Base-by-base conservation (phyloP, 371 early-diverging fungal species). In the Mortierella sp. region DNA sequence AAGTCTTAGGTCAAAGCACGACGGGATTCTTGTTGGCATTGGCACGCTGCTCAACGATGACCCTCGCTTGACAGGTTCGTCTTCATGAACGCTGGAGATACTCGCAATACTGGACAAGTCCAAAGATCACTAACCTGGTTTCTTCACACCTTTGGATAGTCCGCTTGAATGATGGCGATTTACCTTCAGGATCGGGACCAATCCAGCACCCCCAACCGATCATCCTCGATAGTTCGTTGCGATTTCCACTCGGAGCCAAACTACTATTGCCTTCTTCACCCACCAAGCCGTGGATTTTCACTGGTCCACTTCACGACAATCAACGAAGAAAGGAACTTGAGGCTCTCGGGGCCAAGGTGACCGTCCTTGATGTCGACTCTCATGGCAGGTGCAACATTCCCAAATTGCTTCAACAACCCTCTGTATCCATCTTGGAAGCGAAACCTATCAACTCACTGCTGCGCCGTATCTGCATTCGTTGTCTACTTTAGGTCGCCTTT, bases 11-110 rank as follows among this genome's bases (percentile, higher is more conserved):
- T 76, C 86, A 5, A 70, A 81, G 24, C 91, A 93, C 77, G 92
- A 94, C 59, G 96, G 86, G 7, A 96, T 98, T 54, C 76, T 98
- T 41, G 94, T 98, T 5, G 98, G 98, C 22, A 86, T 93, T 43
- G 90, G 90, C 39, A 97, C 98, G 6, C 88, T 93, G 8, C 61
- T 92, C 14, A 81, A 85, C 67, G 98, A 98, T 78, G 82, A 95
- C 72, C 97, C 98, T 17, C 88, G 91, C 29, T 78, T 98, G n/a
- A 91, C 85, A 64, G 90, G 90, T 80, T 84, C 73, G 27, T 47
- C 14, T 2, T 19, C 14, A 16, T 7, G 40, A 9, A 14, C 44
- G 37, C 16, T 29, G 16, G 19, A 46, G 12, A n/a, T 13, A 47
- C 53, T 13, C 27, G 28, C 43, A 21, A 44, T 55, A 5, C 24